phyloP scores from a whole-genome alignment of 108 stramenopile species.

The Cyclostephanos invisitatus region DNA sequence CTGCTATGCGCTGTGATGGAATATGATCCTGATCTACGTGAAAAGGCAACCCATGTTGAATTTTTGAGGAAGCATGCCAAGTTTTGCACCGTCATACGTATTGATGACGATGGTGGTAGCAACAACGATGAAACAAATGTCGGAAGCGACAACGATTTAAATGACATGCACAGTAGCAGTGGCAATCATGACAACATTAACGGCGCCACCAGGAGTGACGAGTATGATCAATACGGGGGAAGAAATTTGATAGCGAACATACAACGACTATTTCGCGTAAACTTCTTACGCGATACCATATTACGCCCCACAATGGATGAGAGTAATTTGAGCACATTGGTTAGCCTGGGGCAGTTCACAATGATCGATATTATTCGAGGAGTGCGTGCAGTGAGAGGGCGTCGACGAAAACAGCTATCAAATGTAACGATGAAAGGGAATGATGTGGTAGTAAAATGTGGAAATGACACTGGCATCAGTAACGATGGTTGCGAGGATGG shows the following conservation, averaged over 20 bases:
- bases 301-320: conserved; percentile 91
- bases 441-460: not conserved
- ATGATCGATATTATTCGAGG: conserved; percentile 84
- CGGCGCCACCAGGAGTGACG: not conserved
- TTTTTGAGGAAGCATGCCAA: conserved; percentile 70
- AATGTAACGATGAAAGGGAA: not conserved
- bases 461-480: conserved; percentile 5
- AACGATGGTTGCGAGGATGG: conserved; percentile 21
- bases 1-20: conserved; percentile 71
- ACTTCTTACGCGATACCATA: conserved; percentile 76
- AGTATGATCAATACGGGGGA: conserved; percentile 3
- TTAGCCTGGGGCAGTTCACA: conserved; percentile 79
- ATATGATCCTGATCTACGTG: conserved; percentile 82
- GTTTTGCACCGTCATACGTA: conserved; percentile 81
- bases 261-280: conserved; percentile 84
- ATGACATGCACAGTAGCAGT: not conserved
- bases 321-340: conserved; percentile 74
- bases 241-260: conserved; percentile 65
- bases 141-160: not conserved
- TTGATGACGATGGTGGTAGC: conserved; percentile 52
- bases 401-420: conserved; percentile 21
- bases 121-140: not conserved
- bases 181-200: not conserved
- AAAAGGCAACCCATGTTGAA: conserved; percentile 80
- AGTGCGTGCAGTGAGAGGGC: conserved; percentile 53